phyloP scores from a whole-genome alignment of 805 yeast species.

The Torulaspora maleeae region DNA sequence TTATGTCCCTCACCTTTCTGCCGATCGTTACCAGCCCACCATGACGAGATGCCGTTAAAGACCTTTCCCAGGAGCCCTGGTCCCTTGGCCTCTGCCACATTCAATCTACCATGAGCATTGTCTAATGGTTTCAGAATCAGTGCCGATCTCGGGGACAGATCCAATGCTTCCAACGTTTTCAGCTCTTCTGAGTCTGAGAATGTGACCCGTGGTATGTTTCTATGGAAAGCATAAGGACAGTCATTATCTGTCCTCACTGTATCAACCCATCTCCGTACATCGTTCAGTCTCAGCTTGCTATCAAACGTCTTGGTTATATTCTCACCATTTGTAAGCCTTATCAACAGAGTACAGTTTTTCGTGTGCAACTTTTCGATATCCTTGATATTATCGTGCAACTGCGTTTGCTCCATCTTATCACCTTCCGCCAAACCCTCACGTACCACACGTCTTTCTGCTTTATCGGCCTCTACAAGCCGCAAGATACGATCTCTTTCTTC shows the following conservation, averaged over 20 bases:
- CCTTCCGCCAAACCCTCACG: slow-evolving; percentile 17
- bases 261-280: slow-evolving; percentile 61
- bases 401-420: slow-evolving; percentile 10
- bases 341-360: slow-evolving; percentile 43
- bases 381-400: slow-evolving; percentile 30
- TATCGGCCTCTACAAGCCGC: slow-evolving; percentile 37
- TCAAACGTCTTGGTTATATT: slow-evolving; percentile 50
- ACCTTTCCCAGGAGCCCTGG: slow-evolving; percentile 35
- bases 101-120: slow-evolving; percentile 20
- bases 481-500: slow-evolving; percentile 56
- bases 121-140: slow-evolving; percentile 62
- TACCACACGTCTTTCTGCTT: slow-evolving; percentile 39
- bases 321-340: slow-evolving; percentile 65
- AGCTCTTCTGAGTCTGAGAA: slow-evolving; percentile 62
- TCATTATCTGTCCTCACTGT: slow-evolving; percentile 45
- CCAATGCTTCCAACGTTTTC: slow-evolving; percentile 47
- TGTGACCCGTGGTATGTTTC: slow-evolving; percentile 55
- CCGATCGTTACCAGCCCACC: slow-evolving; percentile 28
- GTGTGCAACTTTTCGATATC: slow-evolving; percentile 22
- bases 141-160: slow-evolving; percentile 67
- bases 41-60: slow-evolving; percentile 34
- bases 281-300: slow-evolving; percentile 43
- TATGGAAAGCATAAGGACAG: slow-evolving; percentile 44
- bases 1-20: neutral
- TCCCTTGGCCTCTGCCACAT: slow-evolving; percentile 28